phyloP scores from a whole-genome alignment of 164 flowering plant species.

The Malania oleifera region DNA sequence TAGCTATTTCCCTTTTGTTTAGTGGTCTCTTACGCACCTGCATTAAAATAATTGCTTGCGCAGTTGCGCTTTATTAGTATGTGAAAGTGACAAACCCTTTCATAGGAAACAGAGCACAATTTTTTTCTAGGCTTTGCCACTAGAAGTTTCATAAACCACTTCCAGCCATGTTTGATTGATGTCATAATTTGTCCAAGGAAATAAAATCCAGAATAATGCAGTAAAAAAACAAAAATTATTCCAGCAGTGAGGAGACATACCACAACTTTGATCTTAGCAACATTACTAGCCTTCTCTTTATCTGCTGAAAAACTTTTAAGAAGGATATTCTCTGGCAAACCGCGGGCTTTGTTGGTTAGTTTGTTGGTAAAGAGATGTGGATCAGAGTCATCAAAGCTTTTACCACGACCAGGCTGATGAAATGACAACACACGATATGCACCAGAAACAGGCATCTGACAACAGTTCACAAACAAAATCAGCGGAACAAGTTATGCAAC shows the following conservation, averaged over 20 bases:
- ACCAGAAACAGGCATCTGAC: conserved; percentile 23
- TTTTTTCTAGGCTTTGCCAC: no score
- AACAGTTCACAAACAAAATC: background rate
- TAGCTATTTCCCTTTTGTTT: conserved; percentile 68
- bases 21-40: conserved; percentile 92
- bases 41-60: conserved; percentile 12
- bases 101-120: no score
- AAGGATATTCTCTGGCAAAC: conserved; percentile 45
- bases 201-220: background rate
- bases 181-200: background rate
- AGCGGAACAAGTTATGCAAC: background rate
- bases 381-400: conserved; percentile 34
- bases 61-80: background rate
- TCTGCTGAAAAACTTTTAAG: conserved; percentile 50
- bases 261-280: conserved; percentile 91
- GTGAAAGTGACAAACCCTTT: no score
- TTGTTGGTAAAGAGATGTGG: conserved; percentile 24
- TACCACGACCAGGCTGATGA: conserved; percentile 17
- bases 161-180: no score
- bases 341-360: conserved; percentile 21
- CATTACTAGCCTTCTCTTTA: conserved; percentile 60
- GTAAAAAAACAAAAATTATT: background rate
- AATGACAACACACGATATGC: conserved; percentile 14
- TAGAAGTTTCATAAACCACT: no score
- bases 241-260: conserved; percentile 29